phyloP scores from a whole-genome alignment of 768 basidiomycete species.

The Ramaria sp. region DNA sequence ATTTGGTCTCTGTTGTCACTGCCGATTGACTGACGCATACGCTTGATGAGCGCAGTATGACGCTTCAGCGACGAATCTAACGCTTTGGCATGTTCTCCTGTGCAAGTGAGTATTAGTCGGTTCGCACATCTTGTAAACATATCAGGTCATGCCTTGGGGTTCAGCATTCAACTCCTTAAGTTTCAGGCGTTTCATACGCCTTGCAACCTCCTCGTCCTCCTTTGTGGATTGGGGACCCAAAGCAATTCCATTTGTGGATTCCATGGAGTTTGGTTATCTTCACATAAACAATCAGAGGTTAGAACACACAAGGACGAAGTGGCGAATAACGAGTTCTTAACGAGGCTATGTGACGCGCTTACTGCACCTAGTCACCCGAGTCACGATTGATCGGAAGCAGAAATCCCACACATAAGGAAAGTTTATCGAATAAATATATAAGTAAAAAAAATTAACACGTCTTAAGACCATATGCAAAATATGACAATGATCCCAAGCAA shows the following conservation, averaged over 20 bases:
- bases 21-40: constrained; percentile 79
- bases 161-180: constrained; percentile 48
- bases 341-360: neutral
- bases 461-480: no score
- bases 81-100: constrained; percentile 50
- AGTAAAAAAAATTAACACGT: neutral
- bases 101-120: neutral
- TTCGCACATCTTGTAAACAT: neutral
- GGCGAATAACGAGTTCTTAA: neutral
- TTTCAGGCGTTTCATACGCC: constrained; percentile 44
- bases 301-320: neutral
- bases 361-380: neutral
- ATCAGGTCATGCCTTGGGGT: constrained; percentile 36
- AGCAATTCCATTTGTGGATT: neutral
- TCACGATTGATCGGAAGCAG: neutral
- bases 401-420: neutral
- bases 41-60: constrained; percentile 92
- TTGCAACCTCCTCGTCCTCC: constrained; percentile 39
- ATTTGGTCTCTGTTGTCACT: constrained; percentile 76
- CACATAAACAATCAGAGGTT: neutral
- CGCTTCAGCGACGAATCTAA: constrained; percentile 93
- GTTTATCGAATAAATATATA: neutral
- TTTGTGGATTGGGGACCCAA: constrained; percentile 28
- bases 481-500: no score
- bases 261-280: neutral